Evolutionary conservation across 768 basidiomycete species (phyloP).

Genomic region (Nidularia pulvinata): DNA sequence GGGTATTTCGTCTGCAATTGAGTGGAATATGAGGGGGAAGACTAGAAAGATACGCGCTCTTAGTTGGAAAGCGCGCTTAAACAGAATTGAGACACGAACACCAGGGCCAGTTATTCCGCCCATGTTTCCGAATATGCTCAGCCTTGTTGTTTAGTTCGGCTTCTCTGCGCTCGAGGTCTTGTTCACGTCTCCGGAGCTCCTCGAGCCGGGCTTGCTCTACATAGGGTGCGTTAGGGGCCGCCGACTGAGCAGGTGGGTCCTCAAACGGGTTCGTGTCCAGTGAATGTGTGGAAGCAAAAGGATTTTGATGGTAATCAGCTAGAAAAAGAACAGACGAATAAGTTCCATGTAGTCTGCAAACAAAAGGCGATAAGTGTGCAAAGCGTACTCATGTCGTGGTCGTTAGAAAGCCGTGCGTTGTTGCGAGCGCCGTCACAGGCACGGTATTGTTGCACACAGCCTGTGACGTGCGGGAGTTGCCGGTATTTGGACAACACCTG

Average conservation of each 20-base stretch:
- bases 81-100: conserved; percentile 47
- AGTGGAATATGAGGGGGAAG: conserved; percentile 94
- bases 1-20: conserved; percentile 89
- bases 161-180: conserved; percentile 80
- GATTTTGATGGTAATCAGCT: conserved; percentile 60
- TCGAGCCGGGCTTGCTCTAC: conserved; percentile 45
- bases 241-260: conserved; percentile 57
- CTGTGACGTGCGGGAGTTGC: conserved; percentile 1
- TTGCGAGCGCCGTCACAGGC: neutral
- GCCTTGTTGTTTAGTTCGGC: conserved; percentile 68
- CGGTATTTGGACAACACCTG: conserved; percentile 7
- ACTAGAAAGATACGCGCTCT: conserved; percentile 44
- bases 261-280: conserved; percentile 91
- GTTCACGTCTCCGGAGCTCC: conserved; percentile 77
- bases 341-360: conserved; percentile 4
- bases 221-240: conserved; percentile 16
- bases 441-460: neutral
- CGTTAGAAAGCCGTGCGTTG: neutral
- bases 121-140: conserved; percentile 70
- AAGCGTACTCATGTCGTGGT: conserved; percentile 30
- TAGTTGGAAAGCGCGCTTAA: conserved; percentile 9
- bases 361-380: conserved; percentile 1
- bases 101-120: conserved; percentile 92
- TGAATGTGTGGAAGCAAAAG: conserved; percentile 83
- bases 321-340: conserved; percentile 1